Evolutionary conservation across 805 yeast genomes (phyloP).

Genomic region (Blastobotrys attinorum): DNA sequence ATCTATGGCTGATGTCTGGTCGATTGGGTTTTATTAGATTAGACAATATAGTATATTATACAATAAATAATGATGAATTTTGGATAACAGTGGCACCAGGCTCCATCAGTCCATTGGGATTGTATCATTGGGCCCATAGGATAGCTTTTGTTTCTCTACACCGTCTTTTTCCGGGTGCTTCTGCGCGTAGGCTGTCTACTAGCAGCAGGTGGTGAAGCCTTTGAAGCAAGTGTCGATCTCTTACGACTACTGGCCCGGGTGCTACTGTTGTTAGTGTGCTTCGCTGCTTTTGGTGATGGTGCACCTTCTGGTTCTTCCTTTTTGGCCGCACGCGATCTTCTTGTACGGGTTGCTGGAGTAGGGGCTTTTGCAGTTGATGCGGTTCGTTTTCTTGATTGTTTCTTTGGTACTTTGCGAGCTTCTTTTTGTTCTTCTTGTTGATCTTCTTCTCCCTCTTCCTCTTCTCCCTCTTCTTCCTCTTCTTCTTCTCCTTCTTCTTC

Average conservation of each 20-base stretch:
- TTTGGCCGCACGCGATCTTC: background rate
- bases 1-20: background rate
- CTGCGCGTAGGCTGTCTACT: background rate
- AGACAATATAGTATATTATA: background rate
- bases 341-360: background rate
- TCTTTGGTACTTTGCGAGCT: slow-evolving; percentile 10
- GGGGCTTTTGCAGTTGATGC: background rate
- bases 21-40: background rate
- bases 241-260: too few species aligned
- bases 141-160: background rate
- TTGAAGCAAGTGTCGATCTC: too few species aligned
- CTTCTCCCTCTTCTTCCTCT: slow-evolving; percentile 15
- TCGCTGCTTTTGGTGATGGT: background rate
- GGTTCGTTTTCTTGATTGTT: background rate
- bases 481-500: slow-evolving; percentile 2
- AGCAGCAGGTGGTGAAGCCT: too few species aligned
- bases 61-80: background rate
- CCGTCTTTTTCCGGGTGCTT: background rate
- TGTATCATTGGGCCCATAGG: too few species aligned
- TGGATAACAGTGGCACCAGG: too few species aligned
- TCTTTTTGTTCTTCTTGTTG: slow-evolving; percentile 21
- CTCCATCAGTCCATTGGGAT: too few species aligned
- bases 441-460: slow-evolving; percentile 23
- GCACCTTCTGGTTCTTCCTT: background rate
- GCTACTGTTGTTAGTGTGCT: background rate